Base-by-base conservation (phyloP, 2,329 filamentous ascomycete species). In the Fusarium sp. region DNA sequence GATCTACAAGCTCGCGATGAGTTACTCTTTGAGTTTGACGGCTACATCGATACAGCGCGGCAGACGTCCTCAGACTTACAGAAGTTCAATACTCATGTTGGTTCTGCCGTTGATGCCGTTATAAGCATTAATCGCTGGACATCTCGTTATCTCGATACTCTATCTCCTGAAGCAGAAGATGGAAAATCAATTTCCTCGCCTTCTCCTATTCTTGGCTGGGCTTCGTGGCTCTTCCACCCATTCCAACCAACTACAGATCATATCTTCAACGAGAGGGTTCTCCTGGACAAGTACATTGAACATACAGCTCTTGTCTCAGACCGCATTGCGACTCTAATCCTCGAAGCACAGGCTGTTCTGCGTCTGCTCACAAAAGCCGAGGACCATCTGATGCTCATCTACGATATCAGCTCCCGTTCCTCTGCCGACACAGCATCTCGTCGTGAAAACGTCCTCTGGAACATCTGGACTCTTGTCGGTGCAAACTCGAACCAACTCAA, bases 121-220 rank as follows among this genome's bases (percentile, higher is more conserved):
- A 90, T 95, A 64, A 88, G 86, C 68, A 93, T 92, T 60, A 94
- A 93, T 76, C 88, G 88, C 59, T 94, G 91, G 91, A 95, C 93
- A 1, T 86, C 90, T 50, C 86, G 89, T 18, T 89, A 91, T 48
- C 87, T 94, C 49, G 87, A 91, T 73, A 88, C 87, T 11, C 83
- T 93, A n/a, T 84, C 83, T 42, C 75, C 78, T n/a, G 71, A 76
- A 8, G 63, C 74, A 18, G 70, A 77, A 27, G 78, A 80, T 7
- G 71, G 76, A 6, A 68, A 75, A 15, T 70, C 78, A 12, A 60
- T 85, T 57, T 71, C 80, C 49, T 86, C 26, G 6, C 60, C 68
- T 4, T 67, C 62, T 12, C 56, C 74, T 26, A 57, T 75, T 18
- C 85, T 74, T 54, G 81, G 74, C 73, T 81, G 82, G 78, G 74